phyloP scores from a whole-genome alignment of 2,329 filamentous ascomycete genomes.

The Microascus cirrosus region DNA sequence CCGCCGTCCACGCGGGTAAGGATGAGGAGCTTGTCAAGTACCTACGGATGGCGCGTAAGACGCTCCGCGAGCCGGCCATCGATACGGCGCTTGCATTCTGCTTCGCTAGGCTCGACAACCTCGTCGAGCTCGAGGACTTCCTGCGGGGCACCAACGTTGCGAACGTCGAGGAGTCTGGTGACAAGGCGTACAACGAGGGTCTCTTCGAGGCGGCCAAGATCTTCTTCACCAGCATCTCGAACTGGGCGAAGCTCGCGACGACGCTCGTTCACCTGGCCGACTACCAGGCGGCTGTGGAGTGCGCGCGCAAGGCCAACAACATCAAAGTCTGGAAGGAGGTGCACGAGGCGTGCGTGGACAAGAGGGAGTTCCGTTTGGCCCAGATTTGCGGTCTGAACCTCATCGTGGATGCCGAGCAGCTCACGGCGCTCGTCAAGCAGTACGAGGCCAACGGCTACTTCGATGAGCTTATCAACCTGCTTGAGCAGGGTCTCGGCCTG shows the following conservation, averaged over 20 bases:
- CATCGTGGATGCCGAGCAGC: conserved; percentile 93
- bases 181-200: conserved; percentile 94
- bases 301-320: conserved; percentile 95
- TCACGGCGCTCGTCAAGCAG: conserved; percentile 85
- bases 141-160: conserved; percentile 86
- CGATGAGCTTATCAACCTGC: conserved; percentile 86
- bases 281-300: conserved; percentile 96
- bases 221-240: conserved; percentile 95
- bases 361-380: conserved; percentile 97
- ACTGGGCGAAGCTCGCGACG: conserved; percentile 98
- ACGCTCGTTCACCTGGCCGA: conserved; percentile 95
- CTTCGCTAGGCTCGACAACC: conserved; percentile 83
- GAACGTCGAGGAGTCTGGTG: conserved; percentile 90
- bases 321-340: conserved; percentile 99
- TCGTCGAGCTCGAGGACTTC: conserved; percentile 93
- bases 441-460: conserved; percentile 98
- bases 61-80: conserved; percentile 81
- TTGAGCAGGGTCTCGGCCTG: conserved; percentile 89
- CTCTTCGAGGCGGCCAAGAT: conserved; percentile 96
- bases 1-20: conserved; percentile 88
- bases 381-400: conserved; percentile 98
- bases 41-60: conserved; percentile 95
- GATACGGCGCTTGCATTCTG: conserved; percentile 92
- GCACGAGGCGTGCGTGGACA: conserved; percentile 87
- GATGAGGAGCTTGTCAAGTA: conserved; percentile 96